Evolutionary conservation across 257 asterid species (phyloP).

Genomic region (Sherardia arvensis): DNA sequence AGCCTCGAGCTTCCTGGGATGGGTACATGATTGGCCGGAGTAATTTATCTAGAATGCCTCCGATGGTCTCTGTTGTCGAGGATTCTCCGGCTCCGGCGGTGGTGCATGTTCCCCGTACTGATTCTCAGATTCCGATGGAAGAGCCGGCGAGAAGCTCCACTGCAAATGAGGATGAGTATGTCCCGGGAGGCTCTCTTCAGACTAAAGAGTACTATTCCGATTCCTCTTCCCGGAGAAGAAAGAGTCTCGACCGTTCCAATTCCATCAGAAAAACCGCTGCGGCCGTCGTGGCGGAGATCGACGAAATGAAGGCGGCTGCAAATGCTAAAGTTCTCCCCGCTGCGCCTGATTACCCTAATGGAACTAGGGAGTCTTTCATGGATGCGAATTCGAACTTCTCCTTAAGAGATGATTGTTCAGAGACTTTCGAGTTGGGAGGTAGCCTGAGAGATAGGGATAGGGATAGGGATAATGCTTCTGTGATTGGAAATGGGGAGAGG

Average conservation of each 20-base stretch:
- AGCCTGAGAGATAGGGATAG: neutral
- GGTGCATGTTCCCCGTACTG: slow-evolving; percentile 32
- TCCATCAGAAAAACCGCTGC: slow-evolving; percentile 79
- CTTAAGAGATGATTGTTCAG: slow-evolving; percentile 65
- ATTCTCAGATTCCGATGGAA: slow-evolving; percentile 65
- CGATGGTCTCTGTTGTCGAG: slow-evolving; percentile 72
- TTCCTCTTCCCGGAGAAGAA: slow-evolving; percentile 71
- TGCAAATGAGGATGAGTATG: slow-evolving; percentile 24
- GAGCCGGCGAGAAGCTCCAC: slow-evolving; percentile 20
- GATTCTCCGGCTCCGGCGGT: slow-evolving; percentile 55
- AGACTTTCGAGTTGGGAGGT: slow-evolving; percentile 53
- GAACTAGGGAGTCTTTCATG: slow-evolving; percentile 35
- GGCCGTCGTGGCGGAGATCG: slow-evolving; percentile 74
- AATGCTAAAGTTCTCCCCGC: slow-evolving; percentile 52
- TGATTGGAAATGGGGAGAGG: slow-evolving; percentile 37
- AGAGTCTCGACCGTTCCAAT: slow-evolving; percentile 85
- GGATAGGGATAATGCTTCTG: slow-evolving; percentile 35
- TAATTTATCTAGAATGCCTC: slow-evolving; percentile 46
- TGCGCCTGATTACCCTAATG: slow-evolving; percentile 33
- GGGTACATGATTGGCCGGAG: slow-evolving; percentile 59
- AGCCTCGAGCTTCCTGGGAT: slow-evolving; percentile 91
- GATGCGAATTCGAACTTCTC: slow-evolving; percentile 49
- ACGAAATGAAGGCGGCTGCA: slow-evolving; percentile 49
- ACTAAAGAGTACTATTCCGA: slow-evolving; percentile 71
- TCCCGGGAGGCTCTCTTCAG: slow-evolving; percentile 77